Evolutionary conservation across 768 basidiomycete species (phyloP).

Genomic region (Mycena vitilis): DNA sequence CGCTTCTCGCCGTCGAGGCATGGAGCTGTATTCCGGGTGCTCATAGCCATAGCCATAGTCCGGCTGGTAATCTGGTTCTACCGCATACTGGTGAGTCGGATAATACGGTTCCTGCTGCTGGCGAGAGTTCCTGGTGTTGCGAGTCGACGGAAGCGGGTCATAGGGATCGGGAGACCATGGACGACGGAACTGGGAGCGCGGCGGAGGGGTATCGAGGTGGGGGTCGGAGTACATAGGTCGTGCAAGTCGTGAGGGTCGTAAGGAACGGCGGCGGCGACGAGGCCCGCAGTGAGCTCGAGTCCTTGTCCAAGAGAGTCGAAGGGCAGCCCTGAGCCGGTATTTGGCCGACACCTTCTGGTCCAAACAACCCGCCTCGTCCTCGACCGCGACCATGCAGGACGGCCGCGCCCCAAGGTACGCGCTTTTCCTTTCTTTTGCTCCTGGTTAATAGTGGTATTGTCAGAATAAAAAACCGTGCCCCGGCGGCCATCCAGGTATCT

Average conservation of each 20-base stretch:
- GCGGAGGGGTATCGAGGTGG: slow-evolving; percentile 62
- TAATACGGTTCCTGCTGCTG: slow-evolving; percentile 37
- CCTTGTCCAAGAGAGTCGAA: not conserved
- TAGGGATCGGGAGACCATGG: slow-evolving; percentile 76
- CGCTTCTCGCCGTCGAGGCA: slow-evolving; percentile 55
- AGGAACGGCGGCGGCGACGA: slow-evolving; percentile 15
- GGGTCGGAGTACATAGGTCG: slow-evolving; percentile 55
- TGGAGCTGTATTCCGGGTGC: slow-evolving; percentile 29
- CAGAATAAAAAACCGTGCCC: slow-evolving; percentile 95
- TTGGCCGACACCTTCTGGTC: not conserved
- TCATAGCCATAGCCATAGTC: slow-evolving; percentile 33
- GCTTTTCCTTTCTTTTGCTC: not conserved
- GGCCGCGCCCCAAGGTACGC: slow-evolving; percentile 80
- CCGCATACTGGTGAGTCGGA: slow-evolving; percentile 36
- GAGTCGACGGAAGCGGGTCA: slow-evolving; percentile 53
- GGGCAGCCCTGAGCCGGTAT: too few relatives aligned
- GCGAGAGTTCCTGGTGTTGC: slow-evolving; percentile 27
- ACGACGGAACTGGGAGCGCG: slow-evolving; percentile 64
- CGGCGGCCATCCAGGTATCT: slow-evolving; percentile 90
- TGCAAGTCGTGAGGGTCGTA: slow-evolving; percentile 35
- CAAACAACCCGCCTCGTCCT: slow-evolving; percentile 12
- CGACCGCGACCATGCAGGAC: slow-evolving; percentile 70
- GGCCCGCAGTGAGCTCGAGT: slow-evolving; percentile 19
- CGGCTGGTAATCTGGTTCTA: slow-evolving; percentile 35
- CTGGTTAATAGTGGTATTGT: slow-evolving; percentile 12